Conservation (phyloP, 2,329 filamentous ascomycete species). For the Xylariaceae sp. region DNA sequence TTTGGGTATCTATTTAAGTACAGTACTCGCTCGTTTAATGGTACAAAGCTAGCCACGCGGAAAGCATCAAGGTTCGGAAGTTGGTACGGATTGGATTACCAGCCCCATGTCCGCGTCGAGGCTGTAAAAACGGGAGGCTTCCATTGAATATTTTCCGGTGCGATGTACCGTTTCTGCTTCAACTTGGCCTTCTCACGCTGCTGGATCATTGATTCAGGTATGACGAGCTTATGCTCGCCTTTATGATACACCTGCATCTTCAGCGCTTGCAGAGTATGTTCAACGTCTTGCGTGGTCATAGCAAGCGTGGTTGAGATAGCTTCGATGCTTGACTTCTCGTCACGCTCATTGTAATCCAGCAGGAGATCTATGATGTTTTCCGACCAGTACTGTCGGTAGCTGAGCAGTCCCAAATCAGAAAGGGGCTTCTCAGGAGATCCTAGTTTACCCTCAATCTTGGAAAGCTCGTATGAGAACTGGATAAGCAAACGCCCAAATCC, state of each 20-base stretch:
- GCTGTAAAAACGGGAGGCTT: conserved; percentile 95
- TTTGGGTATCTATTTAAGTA: conserved; percentile 28
- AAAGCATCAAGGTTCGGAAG: not conserved
- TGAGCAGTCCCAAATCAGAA: conserved; percentile 88
- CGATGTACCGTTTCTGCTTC: conserved; percentile 79
- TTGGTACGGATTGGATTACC: conserved; percentile 59
- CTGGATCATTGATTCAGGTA: conserved; percentile 82
- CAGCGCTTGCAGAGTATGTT: conserved; percentile 90
- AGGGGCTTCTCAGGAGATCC: conserved; percentile 97
- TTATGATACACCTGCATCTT: conserved; percentile 97
- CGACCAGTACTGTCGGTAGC: conserved; percentile 97
- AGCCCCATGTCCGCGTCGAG: conserved; percentile 91
- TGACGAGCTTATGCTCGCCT: conserved; percentile 93
- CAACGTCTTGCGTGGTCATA: conserved; percentile 97
- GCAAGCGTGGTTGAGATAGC: conserved; percentile 78
- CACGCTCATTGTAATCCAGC: conserved; percentile 71
- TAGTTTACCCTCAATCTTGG: conserved; percentile 91
- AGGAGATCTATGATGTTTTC: conserved; percentile 90
- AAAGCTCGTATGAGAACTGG: conserved; percentile 96
- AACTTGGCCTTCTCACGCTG: conserved; percentile 79
- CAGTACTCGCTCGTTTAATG: conserved; percentile 6
- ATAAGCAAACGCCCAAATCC: conserved; percentile 93
- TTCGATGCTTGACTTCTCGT: conserved; percentile 82
- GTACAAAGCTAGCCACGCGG: conserved; percentile 3
- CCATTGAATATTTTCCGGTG: conserved; percentile 83